Percentiles rank a stretch among this genome's conserved stretches.
These are phyloP conservation scores for Theobroma cacao DNA, from an alignment of 345 rosid genomes.

Conservation along the genomic window DNA sequence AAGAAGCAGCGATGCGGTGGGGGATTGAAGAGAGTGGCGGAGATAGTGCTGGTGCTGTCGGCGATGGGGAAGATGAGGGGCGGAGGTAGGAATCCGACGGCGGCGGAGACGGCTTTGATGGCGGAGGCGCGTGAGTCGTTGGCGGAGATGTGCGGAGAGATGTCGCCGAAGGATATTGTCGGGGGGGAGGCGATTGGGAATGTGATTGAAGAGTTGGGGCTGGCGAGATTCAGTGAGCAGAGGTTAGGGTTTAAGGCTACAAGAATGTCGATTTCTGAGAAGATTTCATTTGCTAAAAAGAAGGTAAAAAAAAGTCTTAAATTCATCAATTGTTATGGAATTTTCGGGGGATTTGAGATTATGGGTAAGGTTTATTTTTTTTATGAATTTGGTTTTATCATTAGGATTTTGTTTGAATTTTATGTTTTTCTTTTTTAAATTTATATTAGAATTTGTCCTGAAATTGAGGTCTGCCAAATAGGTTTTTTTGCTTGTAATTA, in stretches of 20 bases:
- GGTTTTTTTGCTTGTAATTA: neutral
- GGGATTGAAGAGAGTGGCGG: conserved; percentile 61
- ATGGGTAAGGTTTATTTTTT: neutral
- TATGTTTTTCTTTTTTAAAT: neutral
- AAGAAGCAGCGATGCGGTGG: conserved; percentile 39
- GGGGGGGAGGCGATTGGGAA: conserved; percentile 47
- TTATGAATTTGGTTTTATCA: neutral
- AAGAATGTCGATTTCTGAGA: conserved; percentile 65
- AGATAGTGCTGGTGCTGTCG: conserved; percentile 79
- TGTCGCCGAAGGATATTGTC: conserved; percentile 68
- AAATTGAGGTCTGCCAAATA: neutral
- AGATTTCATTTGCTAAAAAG: conserved; percentile 49
- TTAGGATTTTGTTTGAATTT: neutral
- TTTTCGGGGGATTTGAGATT: neutral
- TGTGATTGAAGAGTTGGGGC: conserved; percentile 82
- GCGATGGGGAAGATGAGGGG: conserved; percentile 73
- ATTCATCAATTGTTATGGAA: neutral
- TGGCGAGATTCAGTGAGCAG: conserved; percentile 56
- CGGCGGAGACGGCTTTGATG: conserved; percentile 64
- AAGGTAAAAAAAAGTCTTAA: conserved; percentile 50
- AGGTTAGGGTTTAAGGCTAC: conserved; percentile 51
- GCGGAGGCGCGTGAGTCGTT: conserved; percentile 71
- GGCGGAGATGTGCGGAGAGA: conserved; percentile 47
- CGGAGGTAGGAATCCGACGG: conserved; percentile 62
- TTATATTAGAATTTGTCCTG: neutral